phyloP scores from a whole-genome alignment of 768 basidiomycete species.

The Tulasnella sp. region DNA sequence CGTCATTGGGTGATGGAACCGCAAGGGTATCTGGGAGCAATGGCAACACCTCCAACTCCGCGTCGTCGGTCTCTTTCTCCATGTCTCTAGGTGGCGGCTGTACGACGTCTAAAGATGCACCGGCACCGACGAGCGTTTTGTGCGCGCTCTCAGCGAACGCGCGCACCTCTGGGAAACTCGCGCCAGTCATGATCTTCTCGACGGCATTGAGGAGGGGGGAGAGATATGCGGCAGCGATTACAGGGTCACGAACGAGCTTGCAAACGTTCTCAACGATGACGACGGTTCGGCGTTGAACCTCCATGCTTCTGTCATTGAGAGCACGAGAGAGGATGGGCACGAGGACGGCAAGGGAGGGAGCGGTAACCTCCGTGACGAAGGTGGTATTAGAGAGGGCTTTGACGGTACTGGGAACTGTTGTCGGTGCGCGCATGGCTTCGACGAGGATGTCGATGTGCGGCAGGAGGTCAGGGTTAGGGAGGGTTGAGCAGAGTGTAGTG shows the following conservation, averaged over 20 bases:
- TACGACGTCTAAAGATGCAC: slow-evolving; percentile 67
- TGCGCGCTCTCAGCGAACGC: slow-evolving; percentile 84
- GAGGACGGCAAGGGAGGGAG: slow-evolving; percentile 91
- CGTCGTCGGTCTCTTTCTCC: slow-evolving; percentile 48
- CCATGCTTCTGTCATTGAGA: slow-evolving; percentile 91
- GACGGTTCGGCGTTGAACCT: slow-evolving; percentile 87
- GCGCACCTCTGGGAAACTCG: slow-evolving; percentile 95
- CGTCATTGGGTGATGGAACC: slow-evolving; percentile 33
- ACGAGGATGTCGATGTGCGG: slow-evolving; percentile 85
- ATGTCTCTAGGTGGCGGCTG: slow-evolving; percentile 56
- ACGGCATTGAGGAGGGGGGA: slow-evolving; percentile 83
- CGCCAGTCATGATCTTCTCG: slow-evolving; percentile 76
- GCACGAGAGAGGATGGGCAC: slow-evolving; percentile 86
- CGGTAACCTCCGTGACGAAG: slow-evolving; percentile 93
- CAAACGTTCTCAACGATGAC: slow-evolving; percentile 94
- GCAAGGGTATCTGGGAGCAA: slow-evolving; percentile 45
- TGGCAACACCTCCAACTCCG: slow-evolving; percentile 45
- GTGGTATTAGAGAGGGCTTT: slow-evolving; percentile 91
- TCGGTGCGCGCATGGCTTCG: slow-evolving; percentile 87
- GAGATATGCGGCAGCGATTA: slow-evolving; percentile 80
- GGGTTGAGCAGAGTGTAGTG: slow-evolving; percentile 75
- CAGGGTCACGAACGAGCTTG: slow-evolving; percentile 89
- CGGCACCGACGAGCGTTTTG: slow-evolving; percentile 68
- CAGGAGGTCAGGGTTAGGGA: slow-evolving; percentile 85
- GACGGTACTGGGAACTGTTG: slow-evolving; percentile 77